Evolutionary conservation across 73 alveolate genomes (phyloP).

Genomic region (Diophrys appendiculata): DNA sequence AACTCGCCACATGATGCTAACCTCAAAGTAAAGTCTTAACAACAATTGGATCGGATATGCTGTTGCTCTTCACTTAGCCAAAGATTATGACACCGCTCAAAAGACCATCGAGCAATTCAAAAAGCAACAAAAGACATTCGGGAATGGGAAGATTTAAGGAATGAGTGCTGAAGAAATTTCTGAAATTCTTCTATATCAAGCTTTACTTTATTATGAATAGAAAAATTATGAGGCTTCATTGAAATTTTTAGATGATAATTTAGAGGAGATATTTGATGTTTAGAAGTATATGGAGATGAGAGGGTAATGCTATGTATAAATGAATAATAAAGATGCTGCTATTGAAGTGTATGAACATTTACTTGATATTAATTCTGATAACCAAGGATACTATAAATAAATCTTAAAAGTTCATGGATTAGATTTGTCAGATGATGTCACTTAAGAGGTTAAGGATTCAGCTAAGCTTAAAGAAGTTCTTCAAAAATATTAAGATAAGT

Average conservation of each 20-base stretch:
- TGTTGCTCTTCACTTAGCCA: constrained; percentile 72
- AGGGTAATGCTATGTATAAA: constrained; percentile 28
- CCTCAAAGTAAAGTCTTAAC: constrained; percentile 64
- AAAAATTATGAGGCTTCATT: constrained; percentile 54
- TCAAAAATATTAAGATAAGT: constrained; percentile 11
- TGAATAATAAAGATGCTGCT: constrained; percentile 51
- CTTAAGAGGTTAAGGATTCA: constrained; percentile 2
- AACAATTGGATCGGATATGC: constrained; percentile 87
- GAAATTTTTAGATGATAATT: constrained; percentile 41
- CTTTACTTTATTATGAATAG: constrained; percentile 60
- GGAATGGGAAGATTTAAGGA: constrained; percentile 2
- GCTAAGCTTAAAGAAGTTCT: constrained; percentile 21
- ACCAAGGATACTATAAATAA: constrained; percentile 35
- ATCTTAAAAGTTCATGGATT: constrained; percentile 19
- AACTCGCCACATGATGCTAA: constrained; percentile 70
- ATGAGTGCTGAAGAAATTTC: constrained; percentile 32
- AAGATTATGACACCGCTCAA: constrained; percentile 75
- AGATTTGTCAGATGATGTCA: neutral
- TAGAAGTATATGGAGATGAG: constrained; percentile 34
- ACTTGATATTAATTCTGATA: constrained; percentile 45
- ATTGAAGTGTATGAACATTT: constrained; percentile 48
- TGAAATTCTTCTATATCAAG: constrained; percentile 60
- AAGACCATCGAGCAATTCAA: constrained; percentile 59
- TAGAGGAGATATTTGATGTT: constrained; percentile 48
- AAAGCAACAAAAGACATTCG: constrained; percentile 46